These are phyloP conservation scores for Fistulifera solaris DNA, from an alignment of 108 stramenopile species.

Conservation along the genomic window DNA sequence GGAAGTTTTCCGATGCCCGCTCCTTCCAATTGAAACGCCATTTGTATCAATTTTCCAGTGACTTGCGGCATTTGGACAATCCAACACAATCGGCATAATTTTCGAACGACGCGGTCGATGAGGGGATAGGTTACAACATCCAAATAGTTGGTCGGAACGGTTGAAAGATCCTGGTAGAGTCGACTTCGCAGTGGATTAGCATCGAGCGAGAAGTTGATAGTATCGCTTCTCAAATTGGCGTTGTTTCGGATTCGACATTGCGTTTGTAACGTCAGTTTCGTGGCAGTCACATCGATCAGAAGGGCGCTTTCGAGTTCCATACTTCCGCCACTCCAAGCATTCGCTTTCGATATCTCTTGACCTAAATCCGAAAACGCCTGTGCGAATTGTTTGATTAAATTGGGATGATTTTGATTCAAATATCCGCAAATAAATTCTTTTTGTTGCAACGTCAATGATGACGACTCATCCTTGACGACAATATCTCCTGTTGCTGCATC, in stretches of 20 bases:
- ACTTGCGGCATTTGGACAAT: slow-evolving; percentile 47
- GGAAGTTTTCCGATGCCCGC: slow-evolving; percentile 34
- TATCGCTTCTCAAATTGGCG: slow-evolving; percentile 26
- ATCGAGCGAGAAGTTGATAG: slow-evolving; percentile 31
- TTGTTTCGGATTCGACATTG: slow-evolving; percentile 11
- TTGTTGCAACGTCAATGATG: not conserved
- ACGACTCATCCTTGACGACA: too few relatives aligned
- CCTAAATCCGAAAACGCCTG: slow-evolving; percentile 63
- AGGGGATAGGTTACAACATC: slow-evolving; percentile 14
- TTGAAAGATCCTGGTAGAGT: slow-evolving; percentile 22
- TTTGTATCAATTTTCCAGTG: slow-evolving; percentile 74
- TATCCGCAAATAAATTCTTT: slow-evolving; percentile 44
- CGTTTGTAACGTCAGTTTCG: slow-evolving; percentile 1
- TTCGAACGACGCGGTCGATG: slow-evolving; percentile 62
- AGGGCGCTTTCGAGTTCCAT: slow-evolving; percentile 42
- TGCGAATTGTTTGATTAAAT: slow-evolving; percentile 39
- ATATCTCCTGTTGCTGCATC: too few relatives aligned
- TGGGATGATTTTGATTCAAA: slow-evolving; percentile 68
- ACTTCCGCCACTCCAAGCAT: slow-evolving; percentile 62
- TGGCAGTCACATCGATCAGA: slow-evolving; percentile 32
- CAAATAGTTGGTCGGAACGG: slow-evolving; percentile 20
- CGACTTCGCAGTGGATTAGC: slow-evolving; percentile 20
- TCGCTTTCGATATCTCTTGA: slow-evolving; percentile 39
- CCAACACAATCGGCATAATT: slow-evolving; percentile 58
- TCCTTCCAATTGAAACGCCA: slow-evolving; percentile 70